These are phyloP conservation scores for Gliomastix tumulicola DNA, from an alignment of 2,329 filamentous ascomycete species.

Conservation along the genomic window DNA sequence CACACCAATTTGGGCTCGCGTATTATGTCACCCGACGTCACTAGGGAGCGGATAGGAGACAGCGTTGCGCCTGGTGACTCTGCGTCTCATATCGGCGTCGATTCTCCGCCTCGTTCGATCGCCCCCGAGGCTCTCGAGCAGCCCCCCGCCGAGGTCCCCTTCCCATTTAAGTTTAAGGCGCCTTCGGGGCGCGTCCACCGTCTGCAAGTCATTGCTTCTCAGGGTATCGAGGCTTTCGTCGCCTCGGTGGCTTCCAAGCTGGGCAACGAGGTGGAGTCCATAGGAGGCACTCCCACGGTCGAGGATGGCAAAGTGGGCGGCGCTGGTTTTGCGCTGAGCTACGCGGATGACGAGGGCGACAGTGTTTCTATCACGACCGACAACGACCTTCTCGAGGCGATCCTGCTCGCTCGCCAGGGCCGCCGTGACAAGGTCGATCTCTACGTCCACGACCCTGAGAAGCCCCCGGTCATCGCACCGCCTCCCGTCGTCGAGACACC, in stretches of 20 bases:
- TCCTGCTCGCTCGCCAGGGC: conserved; percentile 70
- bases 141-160: conserved; percentile 65
- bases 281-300: conserved; percentile 73
- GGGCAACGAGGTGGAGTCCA: conserved; percentile 70
- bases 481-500: conserved; percentile 30
- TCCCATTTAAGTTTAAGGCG: conserved; percentile 99
- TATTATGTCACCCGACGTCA: conserved; percentile 72
- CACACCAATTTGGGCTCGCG: conserved; percentile 60
- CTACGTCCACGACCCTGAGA: conserved; percentile 89
- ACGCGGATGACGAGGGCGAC: conserved; percentile 94
- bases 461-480: conserved; percentile 71
- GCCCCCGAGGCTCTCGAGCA: conserved; percentile 45
- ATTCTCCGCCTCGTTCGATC: conserved; percentile 66
- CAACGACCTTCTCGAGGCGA: conserved; percentile 84
- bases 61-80: conserved; percentile 91
- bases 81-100: conserved; percentile 81
- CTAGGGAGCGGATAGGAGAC: conserved; percentile 65
- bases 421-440: conserved; percentile 91
- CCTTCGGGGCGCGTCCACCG: conserved; percentile 91
- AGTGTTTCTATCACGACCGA: conserved; percentile 96
- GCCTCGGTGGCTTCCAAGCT: conserved; percentile 75
- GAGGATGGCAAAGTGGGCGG: conserved; percentile 72
- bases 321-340: conserved; percentile 85
- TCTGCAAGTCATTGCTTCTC: conserved; percentile 73
- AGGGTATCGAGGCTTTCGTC: conserved; percentile 76